Evolutionary conservation across 2,329 filamentous ascomycete species (phyloP).

Genomic region (Pyrenochaeta sp.): DNA sequence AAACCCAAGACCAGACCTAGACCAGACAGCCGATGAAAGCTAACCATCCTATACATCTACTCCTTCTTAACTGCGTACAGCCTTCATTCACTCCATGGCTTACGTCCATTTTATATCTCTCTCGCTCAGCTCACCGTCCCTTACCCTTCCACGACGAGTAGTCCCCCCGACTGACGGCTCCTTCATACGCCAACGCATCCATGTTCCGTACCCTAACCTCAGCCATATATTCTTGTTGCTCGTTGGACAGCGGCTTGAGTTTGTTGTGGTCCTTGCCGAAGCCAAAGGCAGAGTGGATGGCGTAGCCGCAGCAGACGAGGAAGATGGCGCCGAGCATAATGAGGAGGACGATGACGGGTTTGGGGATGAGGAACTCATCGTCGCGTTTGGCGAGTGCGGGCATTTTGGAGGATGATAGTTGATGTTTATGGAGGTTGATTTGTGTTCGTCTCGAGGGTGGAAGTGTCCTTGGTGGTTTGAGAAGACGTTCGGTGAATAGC

Average conservation of each 20-base stretch:
- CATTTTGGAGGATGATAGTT: not conserved
- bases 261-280: conserved; percentile 13
- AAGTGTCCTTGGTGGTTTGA: too few relatives aligned
- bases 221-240: conserved; percentile 33
- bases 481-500: too few relatives aligned
- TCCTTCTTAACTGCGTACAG: too few relatives aligned
- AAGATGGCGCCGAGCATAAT: conserved; percentile 24
- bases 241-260: conserved; percentile 13
- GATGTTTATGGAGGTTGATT: not conserved
- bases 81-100: not conserved
- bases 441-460: not conserved
- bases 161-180: too few relatives aligned
- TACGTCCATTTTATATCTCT: not conserved
- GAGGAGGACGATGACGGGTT: conserved; percentile 25
- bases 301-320: conserved; percentile 25
- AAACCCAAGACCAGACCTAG: too few relatives aligned
- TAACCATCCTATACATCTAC: too few relatives aligned
- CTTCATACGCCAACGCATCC: conserved; percentile 17
- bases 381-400: conserved; percentile 19
- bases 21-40: too few relatives aligned
- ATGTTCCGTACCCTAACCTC: conserved; percentile 26
- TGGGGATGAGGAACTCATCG: conserved; percentile 22
- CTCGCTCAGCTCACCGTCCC: not conserved
- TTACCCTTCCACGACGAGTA: too few relatives aligned
- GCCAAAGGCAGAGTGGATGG: conserved; percentile 24